Evolutionary conservation across 768 basidiomycete species (phyloP).

Genomic region (Termitomyces sp.): DNA sequence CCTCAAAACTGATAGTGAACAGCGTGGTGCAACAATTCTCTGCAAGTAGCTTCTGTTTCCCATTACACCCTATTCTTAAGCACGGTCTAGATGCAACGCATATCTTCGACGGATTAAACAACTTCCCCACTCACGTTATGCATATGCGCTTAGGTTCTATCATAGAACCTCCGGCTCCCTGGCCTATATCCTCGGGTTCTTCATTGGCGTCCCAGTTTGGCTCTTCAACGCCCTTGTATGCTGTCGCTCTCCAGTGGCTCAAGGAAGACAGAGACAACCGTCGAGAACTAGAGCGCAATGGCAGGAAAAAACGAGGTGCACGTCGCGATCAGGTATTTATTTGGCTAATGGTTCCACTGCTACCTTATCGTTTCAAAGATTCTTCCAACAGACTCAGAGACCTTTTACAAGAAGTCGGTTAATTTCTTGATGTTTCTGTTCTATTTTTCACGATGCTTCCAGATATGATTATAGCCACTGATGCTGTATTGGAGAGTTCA

Average conservation of each 20-base stretch:
- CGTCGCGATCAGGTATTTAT: conserved; percentile 45
- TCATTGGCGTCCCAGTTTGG: conserved; percentile 16
- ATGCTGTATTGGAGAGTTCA: conserved; percentile 2
- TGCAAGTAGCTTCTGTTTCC: conserved; percentile 42
- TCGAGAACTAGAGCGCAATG: conserved; percentile 49
- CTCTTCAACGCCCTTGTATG: conserved; percentile 46
- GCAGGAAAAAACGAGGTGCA: conserved; percentile 59
- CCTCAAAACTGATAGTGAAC: conserved; percentile 75
- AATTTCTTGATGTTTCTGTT: not conserved
- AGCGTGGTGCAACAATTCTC: conserved; percentile 80
- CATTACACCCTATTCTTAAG: conserved; percentile 1
- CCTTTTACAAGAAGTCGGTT: conserved; percentile 78
- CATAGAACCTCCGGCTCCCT: conserved; percentile 59
- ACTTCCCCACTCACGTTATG: conserved; percentile 91
- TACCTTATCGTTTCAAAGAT: conserved; percentile 28
- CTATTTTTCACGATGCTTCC: not conserved
- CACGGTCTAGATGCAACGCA: conserved; percentile 79
- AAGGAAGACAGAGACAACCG: conserved; percentile 73
- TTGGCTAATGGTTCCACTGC: not conserved
- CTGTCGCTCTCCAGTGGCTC: conserved; percentile 82
- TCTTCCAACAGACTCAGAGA: conserved; percentile 72
- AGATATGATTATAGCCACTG: conserved; percentile 43
- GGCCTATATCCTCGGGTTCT: conserved; percentile 46
- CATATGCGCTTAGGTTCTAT: conserved; percentile 88
- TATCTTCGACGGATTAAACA: conserved; percentile 88